These are phyloP conservation scores for Monosporozyma yasuniensis DNA, from an alignment of 805 yeast species.

Conservation along the genomic window DNA sequence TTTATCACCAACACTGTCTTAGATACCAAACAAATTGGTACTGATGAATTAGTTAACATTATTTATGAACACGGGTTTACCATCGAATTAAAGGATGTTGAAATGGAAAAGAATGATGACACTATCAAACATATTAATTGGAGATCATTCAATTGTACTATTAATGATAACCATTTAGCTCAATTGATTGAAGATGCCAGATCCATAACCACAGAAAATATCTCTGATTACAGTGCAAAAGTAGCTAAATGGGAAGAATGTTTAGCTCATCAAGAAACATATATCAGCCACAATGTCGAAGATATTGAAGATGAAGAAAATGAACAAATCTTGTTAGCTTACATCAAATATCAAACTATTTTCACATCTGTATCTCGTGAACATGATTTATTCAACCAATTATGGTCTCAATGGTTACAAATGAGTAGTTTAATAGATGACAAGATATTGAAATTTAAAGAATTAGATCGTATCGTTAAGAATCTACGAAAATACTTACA, in stretches of 20 bases:
- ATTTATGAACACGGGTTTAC: constrained; percentile 28
- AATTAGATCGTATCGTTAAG: constrained; percentile 31
- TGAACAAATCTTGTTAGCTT: constrained; percentile 67
- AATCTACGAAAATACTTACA: constrained; percentile 42
- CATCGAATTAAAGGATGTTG: constrained; percentile 10
- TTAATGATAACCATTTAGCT: constrained; percentile 67
- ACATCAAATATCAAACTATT: constrained; percentile 57
- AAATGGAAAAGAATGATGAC: constrained; percentile 10
- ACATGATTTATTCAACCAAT: constrained; percentile 36
- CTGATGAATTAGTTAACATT: constrained; percentile 33
- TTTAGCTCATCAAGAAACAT: constrained; percentile 47
- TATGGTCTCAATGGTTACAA: constrained; percentile 23
- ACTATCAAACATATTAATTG: constrained; percentile 44
- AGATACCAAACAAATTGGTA: constrained; percentile 8
- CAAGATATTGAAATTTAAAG: constrained; percentile 26
- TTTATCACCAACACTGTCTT: constrained; percentile 13
- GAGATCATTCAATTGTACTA: constrained; percentile 52
- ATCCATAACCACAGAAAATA: constrained; percentile 23
- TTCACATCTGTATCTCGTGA: constrained; percentile 70
- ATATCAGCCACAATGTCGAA: constrained; percentile 35
- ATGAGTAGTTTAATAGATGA: constrained; percentile 17
- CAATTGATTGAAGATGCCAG: constrained; percentile 40
- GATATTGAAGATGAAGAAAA: constrained; percentile 57
- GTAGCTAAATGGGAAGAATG: constrained; percentile 64
- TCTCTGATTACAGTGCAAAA: constrained; percentile 46